phyloP scores from a whole-genome alignment of 169 alveolate genomes.

The Miamiensis avidus region DNA sequence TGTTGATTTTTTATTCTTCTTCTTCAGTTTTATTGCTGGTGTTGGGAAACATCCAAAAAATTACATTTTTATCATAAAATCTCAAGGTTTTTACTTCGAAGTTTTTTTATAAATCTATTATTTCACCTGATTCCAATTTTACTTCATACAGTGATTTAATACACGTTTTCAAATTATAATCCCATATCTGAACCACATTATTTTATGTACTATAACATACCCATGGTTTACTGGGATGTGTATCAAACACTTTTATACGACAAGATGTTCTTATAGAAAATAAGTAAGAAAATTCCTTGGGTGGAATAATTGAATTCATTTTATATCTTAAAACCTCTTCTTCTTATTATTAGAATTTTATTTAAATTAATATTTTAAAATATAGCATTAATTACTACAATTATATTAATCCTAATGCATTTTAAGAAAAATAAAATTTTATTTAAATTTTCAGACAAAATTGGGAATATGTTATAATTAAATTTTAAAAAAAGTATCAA shows the following conservation, averaged over 20 bases:
- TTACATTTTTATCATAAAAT: conserved; percentile 29
- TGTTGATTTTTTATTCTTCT: conserved; percentile 11
- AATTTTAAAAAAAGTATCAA: too few relatives aligned
- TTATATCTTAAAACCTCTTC: too few relatives aligned
- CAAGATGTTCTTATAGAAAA: background rate
- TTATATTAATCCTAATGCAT: too few relatives aligned
- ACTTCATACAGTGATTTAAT: conserved; percentile 19
- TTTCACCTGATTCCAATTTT: background rate
- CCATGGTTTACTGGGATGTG: conserved; percentile 17
- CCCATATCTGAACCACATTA: conserved; percentile 41
- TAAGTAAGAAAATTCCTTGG: background rate
- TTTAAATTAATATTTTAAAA: too few relatives aligned
- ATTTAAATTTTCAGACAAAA: too few relatives aligned
- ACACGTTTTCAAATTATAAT: conserved; percentile 33
- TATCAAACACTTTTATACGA: conserved; percentile 5
- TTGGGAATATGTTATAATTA: too few relatives aligned
- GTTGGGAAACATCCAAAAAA: conserved; percentile 26
- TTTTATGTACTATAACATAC: conserved; percentile 20
- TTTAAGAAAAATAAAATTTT: too few relatives aligned
- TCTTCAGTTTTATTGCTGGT: background rate
- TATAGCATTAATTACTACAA: too few relatives aligned
- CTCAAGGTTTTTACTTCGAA: conserved; percentile 22
- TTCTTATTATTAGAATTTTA: too few relatives aligned
- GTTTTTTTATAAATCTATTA: conserved; percentile 26
- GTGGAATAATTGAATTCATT: background rate